phyloP scores from a whole-genome alignment of 805 yeast genomes.

The Wickerhamomyces queroliae region DNA sequence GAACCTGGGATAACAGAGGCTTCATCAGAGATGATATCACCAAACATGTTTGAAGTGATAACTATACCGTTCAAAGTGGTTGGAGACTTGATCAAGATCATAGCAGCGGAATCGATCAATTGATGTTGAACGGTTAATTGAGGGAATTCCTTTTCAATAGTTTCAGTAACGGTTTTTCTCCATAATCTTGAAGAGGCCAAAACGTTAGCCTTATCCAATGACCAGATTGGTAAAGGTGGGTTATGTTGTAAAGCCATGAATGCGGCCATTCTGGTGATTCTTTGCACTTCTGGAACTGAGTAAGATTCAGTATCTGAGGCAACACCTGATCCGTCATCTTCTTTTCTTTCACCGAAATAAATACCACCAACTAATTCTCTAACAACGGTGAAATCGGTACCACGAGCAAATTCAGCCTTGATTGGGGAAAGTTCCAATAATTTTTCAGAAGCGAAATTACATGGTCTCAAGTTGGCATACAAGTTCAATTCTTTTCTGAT shows the following conservation, averaged over 20 bases:
- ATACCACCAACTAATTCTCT: constrained; percentile 98
- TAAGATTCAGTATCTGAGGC: constrained; percentile 95
- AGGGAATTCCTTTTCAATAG: constrained; percentile 86
- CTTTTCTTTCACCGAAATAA: constrained; percentile 93
- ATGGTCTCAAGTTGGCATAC: constrained; percentile 96
- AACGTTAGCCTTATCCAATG: constrained; percentile 95
- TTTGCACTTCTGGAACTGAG: constrained; percentile 85
- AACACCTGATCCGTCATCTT: constrained; percentile 79
- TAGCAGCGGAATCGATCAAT: constrained; percentile 97
- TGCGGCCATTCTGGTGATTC: constrained; percentile 98
- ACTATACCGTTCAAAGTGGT: constrained; percentile 88
- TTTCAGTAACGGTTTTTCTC: constrained; percentile 89
- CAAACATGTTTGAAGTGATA: constrained; percentile 94
- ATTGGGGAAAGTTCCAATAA: constrained; percentile 85
- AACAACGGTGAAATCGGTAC: constrained; percentile 89
- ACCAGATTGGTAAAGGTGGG: constrained; percentile 95
- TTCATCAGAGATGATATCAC: constrained; percentile 97
- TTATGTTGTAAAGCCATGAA: constrained; percentile 87
- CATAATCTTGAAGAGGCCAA: constrained; percentile 94
- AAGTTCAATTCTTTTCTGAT: constrained; percentile 91
- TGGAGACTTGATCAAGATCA: constrained; percentile 92
- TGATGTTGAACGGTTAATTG: constrained; percentile 84
- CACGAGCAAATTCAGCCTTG: constrained; percentile 76
- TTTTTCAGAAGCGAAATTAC: constrained; percentile 84
- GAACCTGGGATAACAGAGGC: constrained; percentile 98